Percentiles rank a stretch among this genome's conserved stretches.
Evolutionary conservation across 768 basidiomycete species (phyloP).

Genomic region (Rhodotorula graminis): DNA sequence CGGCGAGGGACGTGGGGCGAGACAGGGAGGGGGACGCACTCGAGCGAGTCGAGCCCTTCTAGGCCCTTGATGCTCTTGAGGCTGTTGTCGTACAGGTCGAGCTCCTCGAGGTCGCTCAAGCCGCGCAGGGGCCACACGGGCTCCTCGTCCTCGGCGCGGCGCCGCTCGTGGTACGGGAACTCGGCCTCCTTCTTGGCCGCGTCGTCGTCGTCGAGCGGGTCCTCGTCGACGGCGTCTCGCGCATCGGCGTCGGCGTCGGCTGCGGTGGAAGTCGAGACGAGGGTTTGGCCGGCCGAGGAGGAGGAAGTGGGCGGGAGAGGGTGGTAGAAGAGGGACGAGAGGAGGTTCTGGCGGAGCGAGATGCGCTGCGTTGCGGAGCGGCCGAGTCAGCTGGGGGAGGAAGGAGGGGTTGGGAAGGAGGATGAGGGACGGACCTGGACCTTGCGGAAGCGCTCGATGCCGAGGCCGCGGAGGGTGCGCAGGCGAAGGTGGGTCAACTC

Average conservation of each 20-base stretch:
- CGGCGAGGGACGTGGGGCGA: background rate
- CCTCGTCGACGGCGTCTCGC: conserved; percentile 39
- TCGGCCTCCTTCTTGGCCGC: conserved; percentile 43
- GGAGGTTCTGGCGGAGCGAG: conserved; percentile 43
- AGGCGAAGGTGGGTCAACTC: conserved; percentile 42
- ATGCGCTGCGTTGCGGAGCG: conserved; percentile 32
- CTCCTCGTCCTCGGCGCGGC: conserved; percentile 10
- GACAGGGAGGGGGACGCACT: conserved; percentile 41
- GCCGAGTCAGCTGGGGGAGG: background rate
- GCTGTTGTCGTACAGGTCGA: conserved; percentile 95
- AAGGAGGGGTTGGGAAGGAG: no score
- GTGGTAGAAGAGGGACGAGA: conserved; percentile 37
- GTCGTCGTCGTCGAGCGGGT: conserved; percentile 42
- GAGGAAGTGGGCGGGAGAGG: conserved; percentile 10
- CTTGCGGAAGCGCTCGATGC: conserved; percentile 37
- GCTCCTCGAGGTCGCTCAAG: conserved; percentile 69
- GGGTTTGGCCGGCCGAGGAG: background rate
- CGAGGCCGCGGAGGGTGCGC: conserved; percentile 35
- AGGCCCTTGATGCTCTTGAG: conserved; percentile 70
- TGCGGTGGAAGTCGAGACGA: background rate
- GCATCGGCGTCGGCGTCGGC: background rate
- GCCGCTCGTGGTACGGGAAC: conserved; percentile 18
- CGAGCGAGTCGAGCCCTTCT: conserved; percentile 49
- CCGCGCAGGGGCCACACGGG: conserved; percentile 39
- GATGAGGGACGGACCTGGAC: conserved; percentile 19